Evolutionary conservation across 257 asterid genomes (phyloP), one percentile per base, ranked within the genome.

Genomic region (Petrea volubilis): DNA sequence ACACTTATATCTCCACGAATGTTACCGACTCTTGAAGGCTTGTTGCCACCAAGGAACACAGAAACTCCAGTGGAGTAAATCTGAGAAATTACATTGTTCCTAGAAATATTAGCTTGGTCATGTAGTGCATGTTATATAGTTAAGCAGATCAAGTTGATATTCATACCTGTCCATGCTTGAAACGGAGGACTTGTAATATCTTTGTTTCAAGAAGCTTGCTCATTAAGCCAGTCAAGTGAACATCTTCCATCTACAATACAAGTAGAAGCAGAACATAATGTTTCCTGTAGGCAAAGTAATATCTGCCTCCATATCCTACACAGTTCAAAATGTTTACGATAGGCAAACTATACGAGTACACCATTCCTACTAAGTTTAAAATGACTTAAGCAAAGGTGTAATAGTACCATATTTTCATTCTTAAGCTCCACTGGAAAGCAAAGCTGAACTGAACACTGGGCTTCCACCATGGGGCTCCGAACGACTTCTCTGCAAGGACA

Each of bases 11-110:
- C 98, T 70, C 97, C 98, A 44, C 95, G 90, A 59, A 90, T 80
- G 85, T 90, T 82, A 52, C 91, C 96, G 60, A 80, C 81, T 83
- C 90, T 90, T 50, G 98, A 90, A 55, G 98, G 98, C 74, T 81
- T 93, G 78, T 90, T 93, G 75, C 98, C 98, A 68, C 98, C 98
- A 80, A 90, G 97, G 72, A 90, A 90, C 51, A 87, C 97, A 56
- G 96, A 88, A 83, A 93, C 97, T 66, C 95, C 98, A 77, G 96
- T 96, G n/a, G 96, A 80, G 87, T 93, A 93, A 71, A 93, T 88
- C 97, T 93, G 83, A 44, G 36, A 55, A 53, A 68, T 60, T 11
- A 72, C 47, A 77, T 69, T 61, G 75, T 57, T 69, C 51, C 21
- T 17, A 38, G 44, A 72, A 73, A 61, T 27, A 64, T 74, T 60